Conservation (phyloP, 2,329 filamentous ascomycete species). For the Fusarium anguioides region DNA sequence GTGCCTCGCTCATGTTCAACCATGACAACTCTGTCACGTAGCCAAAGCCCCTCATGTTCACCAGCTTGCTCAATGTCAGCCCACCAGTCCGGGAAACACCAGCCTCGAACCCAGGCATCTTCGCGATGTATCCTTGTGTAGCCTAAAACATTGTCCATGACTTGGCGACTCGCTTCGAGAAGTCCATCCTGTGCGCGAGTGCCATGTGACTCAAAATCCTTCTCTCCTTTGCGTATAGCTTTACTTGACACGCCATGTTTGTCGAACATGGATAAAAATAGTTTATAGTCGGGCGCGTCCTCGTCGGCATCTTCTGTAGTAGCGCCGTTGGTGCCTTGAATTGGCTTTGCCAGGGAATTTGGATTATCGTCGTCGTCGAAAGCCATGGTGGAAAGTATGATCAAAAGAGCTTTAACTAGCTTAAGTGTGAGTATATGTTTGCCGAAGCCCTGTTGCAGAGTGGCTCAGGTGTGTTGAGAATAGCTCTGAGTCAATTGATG, state of each 20-base stretch:
- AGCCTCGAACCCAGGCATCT: constrained; percentile 73
- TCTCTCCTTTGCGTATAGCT: constrained; percentile 90
- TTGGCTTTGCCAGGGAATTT: constrained; percentile 31
- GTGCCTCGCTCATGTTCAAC: constrained; percentile 78
- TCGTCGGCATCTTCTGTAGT: constrained; percentile 73
- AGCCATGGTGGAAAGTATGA: constrained; percentile 49
- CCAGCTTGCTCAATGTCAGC: constrained; percentile 35
- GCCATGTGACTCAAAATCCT: constrained; percentile 95
- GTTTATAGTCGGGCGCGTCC: constrained; percentile 87
- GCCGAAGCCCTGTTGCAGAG: not conserved
- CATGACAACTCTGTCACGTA: constrained; percentile 68
- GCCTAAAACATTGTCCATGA: constrained; percentile 88
- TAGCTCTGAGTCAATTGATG: not conserved
- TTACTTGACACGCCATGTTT: constrained; percentile 65
- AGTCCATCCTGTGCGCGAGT: constrained; percentile 82
- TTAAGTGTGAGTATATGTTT: not conserved
- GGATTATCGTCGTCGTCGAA: constrained; percentile 60
- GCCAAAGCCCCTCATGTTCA: constrained; percentile 46
- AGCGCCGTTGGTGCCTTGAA: constrained; percentile 45
- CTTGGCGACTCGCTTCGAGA: constrained; percentile 82
- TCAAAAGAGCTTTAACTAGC: not conserved
- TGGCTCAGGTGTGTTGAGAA: not conserved
- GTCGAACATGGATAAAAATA: constrained; percentile 67
- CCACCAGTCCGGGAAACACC: constrained; percentile 77
- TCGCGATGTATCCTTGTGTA: constrained; percentile 80